A percentile compares a stretch with the other conserved stretches of the same genome.
phyloP scores from a whole-genome alignment of 208 protist species.

The Trypanosoma platydactyli region DNA sequence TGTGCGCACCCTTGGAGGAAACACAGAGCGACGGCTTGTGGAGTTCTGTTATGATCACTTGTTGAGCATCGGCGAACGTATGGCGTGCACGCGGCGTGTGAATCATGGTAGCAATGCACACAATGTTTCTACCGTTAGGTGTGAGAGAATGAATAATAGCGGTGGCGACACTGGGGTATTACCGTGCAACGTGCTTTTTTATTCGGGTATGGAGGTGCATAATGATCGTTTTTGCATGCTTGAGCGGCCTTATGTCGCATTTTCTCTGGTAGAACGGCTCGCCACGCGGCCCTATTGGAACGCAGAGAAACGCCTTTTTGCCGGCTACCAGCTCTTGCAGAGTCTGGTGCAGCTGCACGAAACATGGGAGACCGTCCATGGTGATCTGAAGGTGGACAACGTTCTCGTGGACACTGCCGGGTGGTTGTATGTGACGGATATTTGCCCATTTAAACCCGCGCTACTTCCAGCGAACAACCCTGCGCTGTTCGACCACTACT shows the following conservation, averaged over 20 bases:
- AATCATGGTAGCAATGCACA: neutral
- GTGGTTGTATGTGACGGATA: conserved; percentile 78
- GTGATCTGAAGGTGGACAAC: conserved; percentile 91
- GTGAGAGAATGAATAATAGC: neutral
- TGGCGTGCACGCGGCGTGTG: neutral
- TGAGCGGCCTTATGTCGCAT: conserved; percentile 72
- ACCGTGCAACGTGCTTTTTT: conserved; percentile 42
- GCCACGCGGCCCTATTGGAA: conserved; percentile 57
- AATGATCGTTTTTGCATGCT: conserved; percentile 61
- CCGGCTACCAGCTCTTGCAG: conserved; percentile 69
- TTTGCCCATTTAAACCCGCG: conserved; percentile 86
- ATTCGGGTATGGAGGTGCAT: conserved; percentile 29
- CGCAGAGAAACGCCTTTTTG: conserved; percentile 47
- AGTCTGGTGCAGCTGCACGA: conserved; percentile 78
- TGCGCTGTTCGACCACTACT: conserved; percentile 85
- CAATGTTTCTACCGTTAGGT: neutral
- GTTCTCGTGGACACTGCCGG: conserved; percentile 71
- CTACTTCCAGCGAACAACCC: conserved; percentile 68
- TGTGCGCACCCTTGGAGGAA: conserved; percentile 43
- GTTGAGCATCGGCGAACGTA: conserved; percentile 15
- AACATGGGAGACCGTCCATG: conserved; percentile 72
- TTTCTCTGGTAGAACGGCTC: conserved; percentile 79
- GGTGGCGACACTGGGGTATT: neutral
- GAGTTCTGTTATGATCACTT: conserved; percentile 35
- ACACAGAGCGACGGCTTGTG: conserved; percentile 42